Base-by-base conservation (phyloP, 768 basidiomycete genomes). In the Coprinopsis cinerea region DNA sequence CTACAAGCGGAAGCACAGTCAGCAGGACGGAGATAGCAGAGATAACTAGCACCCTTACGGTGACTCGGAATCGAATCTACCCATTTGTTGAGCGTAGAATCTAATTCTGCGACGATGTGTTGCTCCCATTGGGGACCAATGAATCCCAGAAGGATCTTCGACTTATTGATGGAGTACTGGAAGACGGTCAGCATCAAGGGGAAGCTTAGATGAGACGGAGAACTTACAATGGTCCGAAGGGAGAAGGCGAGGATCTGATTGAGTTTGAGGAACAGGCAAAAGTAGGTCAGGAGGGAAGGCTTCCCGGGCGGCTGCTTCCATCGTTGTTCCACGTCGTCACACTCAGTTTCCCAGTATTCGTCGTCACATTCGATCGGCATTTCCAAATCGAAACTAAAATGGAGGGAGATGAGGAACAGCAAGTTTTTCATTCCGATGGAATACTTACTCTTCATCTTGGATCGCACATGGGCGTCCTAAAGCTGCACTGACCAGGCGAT, bases 141-240 rank as follows among this genome's bases (percentile, higher is more conserved):
- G 53, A 82, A 78, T 13, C 84, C 85, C 3, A 86, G 71, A 1
- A 79, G 62, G 6, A 80, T 65, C 57, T 85, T 84, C 0, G 80
- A 80, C 57, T 84, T 86, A 60, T 85, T 88, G 56, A 89, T 87
- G n/a, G 88, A 83, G 61, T 92, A 93, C 88, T 89, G 47, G 2
- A n/a, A 25, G 48, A 11, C 9, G 17, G 10, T 24, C 14, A 22
- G 28, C 35, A 46, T n/a, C 25, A 1, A 11, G 35, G 14, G 4
- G 15, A 18, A 11, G 32, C 15, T 22, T 41, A 20, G n/a, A n/a
- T 11, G 28, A 35, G 30, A 15, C 1, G 18, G 17, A 17, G 6
- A 23, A 65, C 80, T 52, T 59, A 82, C 82, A 41, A 88, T 78
- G 0, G 84, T 85, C 14, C 83, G 70, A 40, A 87, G 60, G 0